A percentile compares a stretch with the other conserved stretches of the same genome.
These are phyloP conservation scores for Globisporangium recalcitrans DNA, from an alignment of 352 stramenopile genomes.

Conservation along the genomic window DNA sequence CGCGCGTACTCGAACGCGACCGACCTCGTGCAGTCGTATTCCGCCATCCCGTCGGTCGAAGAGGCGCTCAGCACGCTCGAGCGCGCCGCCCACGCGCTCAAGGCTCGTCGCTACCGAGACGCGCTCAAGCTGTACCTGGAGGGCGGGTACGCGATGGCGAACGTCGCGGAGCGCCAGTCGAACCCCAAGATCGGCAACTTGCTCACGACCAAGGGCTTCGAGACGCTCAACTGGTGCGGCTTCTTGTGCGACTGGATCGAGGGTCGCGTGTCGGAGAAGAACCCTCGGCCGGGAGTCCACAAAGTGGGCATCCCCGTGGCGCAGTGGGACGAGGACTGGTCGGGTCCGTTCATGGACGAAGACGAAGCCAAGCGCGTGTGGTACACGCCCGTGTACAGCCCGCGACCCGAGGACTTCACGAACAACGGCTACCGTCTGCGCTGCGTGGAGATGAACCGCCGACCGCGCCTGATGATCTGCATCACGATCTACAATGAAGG, in stretches of 20 bases:
- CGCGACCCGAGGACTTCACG: constrained; percentile 65
- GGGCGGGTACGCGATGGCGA: constrained; percentile 79
- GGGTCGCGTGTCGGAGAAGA: constrained; percentile 67
- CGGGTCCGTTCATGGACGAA: constrained; percentile 62
- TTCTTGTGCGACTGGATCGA: constrained; percentile 82
- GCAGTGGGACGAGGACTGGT: constrained; percentile 75
- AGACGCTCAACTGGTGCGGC: constrained; percentile 84
- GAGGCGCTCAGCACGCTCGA: constrained; percentile 73
- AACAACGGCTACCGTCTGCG: constrained; percentile 71
- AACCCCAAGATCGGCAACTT: constrained; percentile 85
- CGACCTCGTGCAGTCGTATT: constrained; percentile 70
- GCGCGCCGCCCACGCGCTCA: constrained; percentile 52
- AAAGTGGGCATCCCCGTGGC: constrained; percentile 70
- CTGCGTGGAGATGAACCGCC: constrained; percentile 68
- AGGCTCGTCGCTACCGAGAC: constrained; percentile 63
- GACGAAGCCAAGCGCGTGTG: constrained; percentile 71
- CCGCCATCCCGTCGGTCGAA: constrained; percentile 68
- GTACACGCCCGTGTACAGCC: constrained; percentile 80
- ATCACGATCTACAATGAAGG: constrained; percentile 87
- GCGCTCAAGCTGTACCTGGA: constrained; percentile 81
- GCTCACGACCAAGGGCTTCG: constrained; percentile 79
- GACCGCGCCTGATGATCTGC: constrained; percentile 74
- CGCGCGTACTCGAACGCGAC: constrained; percentile 72
- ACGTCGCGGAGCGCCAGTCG: constrained; percentile 69
- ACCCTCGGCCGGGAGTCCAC: constrained; percentile 67